Conservation (phyloP, 306 rosid species). For the Rubus parviflorus region DNA sequence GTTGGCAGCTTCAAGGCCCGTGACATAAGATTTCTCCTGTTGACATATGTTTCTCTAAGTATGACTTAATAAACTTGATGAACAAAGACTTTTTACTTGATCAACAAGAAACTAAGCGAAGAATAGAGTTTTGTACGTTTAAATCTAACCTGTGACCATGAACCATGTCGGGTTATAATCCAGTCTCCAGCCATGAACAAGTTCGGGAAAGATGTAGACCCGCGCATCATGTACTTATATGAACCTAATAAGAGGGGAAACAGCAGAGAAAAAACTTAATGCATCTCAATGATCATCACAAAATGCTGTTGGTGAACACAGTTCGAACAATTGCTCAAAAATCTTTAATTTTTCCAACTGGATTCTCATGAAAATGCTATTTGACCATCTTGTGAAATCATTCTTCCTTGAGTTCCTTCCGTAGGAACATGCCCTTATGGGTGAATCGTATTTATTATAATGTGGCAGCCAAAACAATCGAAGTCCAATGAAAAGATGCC, state of each 20-base stretch:
- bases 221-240: slow-evolving; percentile 46
- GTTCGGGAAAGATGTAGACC: slow-evolving; percentile 52
- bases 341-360: neutral
- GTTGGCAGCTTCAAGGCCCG: slow-evolving; percentile 65
- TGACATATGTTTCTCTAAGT: neutral
- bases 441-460: neutral
- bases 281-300: neutral
- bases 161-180: slow-evolving; percentile 60
- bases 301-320: neutral
- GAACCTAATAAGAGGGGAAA: slow-evolving; percentile 37
- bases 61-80: neutral
- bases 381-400: neutral
- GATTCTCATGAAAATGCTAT: neutral
- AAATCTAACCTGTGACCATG: slow-evolving; percentile 55
- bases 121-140: neutral
- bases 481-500: neutral
- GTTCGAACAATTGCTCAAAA: neutral
- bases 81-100: neutral
- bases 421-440: neutral
- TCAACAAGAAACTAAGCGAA: neutral
- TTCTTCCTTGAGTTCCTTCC: neutral
- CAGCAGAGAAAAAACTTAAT: neutral
- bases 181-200: slow-evolving; percentile 69
- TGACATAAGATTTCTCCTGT: slow-evolving; percentile 62
- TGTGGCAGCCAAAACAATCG: neutral